Base-by-base conservation (phyloP, 176 grass and related monocot species). In the Metroxylon sagu region DNA sequence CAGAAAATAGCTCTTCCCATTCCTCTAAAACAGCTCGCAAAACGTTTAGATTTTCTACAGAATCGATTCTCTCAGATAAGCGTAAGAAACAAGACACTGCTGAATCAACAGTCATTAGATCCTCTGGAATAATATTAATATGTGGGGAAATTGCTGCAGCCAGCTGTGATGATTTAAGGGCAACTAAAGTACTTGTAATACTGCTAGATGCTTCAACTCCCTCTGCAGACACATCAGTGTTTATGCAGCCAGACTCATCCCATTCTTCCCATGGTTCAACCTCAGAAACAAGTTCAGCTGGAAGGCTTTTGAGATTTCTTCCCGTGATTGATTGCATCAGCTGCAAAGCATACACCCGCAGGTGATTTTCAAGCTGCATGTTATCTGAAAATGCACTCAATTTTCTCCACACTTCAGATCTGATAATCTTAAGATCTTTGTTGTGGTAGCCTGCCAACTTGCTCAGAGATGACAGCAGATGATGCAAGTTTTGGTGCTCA, bases 191-290 rank as follows among this genome's bases (percentile, higher is more conserved):
- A 60, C 69, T 83, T 4, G 93, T 91, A 65, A 97, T 82, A 73
- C 81, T 85, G 31, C 65, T 69, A 43, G 77, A 71, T 16, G 76
- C 53, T 57, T 61, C 78, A 18, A n/a, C 64, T 66, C 68, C 71
- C 58, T 85, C 78, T 61, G 74, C 71, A 59, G 75, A 62, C 25
- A 71, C 39, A 50, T 67, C 29, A 76, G 18, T 26, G 59, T 79
- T 60, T 54, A 50, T 50, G 69, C 66, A 73, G 8, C 30, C 29
- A 77, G 82, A 74, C 68, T 82, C 87, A 67, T 80, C 72, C 93
- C 87, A 97, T 54, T 69, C 87, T 83, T 97, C 87, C 93, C 93
- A 97, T 28, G 84, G 81, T 53, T 91, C 81, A 50, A 97, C 84
- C 70, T 85, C 77, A 19, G 76, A 91, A 43, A 91, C 75, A 64